Percentiles rank a stretch among this genome's conserved stretches.
These are phyloP conservation scores for Lizonia empirigonia DNA, from an alignment of 2,329 filamentous ascomycete species.

Conservation along the genomic window DNA sequence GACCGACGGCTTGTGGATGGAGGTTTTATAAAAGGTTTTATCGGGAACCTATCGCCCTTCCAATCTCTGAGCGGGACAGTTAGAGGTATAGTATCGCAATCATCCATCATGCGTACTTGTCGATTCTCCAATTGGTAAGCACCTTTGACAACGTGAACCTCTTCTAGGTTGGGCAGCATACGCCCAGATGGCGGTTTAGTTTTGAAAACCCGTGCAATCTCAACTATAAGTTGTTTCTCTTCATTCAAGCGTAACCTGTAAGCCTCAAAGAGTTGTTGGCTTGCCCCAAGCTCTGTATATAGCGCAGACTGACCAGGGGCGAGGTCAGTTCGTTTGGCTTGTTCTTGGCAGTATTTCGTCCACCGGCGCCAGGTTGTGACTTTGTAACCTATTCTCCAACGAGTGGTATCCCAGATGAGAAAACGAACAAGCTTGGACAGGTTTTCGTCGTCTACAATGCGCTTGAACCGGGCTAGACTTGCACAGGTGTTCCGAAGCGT, in stretches of 20 bases:
- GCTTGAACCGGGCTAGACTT: constrained; percentile 14
- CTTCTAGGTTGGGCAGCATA: background rate
- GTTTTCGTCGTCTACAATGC: constrained; percentile 5
- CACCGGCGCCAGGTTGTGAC: constrained; percentile 18
- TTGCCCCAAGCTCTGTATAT: background rate
- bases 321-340: background rate
- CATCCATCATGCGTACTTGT: background rate
- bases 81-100: background rate
- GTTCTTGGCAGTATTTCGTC: constrained; percentile 6
- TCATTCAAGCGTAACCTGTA: constrained; percentile 15
- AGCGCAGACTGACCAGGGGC: background rate
- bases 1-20: no score
- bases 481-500: constrained; percentile 14
- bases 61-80: constrained; percentile 1
- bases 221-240: background rate
- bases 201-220: background rate
- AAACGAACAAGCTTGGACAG: constrained; percentile 14
- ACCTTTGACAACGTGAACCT: background rate
- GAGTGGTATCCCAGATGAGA: constrained; percentile 20
- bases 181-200: background rate
- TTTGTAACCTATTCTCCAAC: constrained; percentile 7
- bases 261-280: constrained; percentile 14
- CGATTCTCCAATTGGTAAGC: background rate
- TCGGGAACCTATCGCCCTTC: background rate
- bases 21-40: no score